A percentile compares a stretch with the other conserved stretches of the same genome.
Evolutionary conservation across 177 flowering plant genomes (phyloP).

Genomic region (Telopea speciosissima): DNA sequence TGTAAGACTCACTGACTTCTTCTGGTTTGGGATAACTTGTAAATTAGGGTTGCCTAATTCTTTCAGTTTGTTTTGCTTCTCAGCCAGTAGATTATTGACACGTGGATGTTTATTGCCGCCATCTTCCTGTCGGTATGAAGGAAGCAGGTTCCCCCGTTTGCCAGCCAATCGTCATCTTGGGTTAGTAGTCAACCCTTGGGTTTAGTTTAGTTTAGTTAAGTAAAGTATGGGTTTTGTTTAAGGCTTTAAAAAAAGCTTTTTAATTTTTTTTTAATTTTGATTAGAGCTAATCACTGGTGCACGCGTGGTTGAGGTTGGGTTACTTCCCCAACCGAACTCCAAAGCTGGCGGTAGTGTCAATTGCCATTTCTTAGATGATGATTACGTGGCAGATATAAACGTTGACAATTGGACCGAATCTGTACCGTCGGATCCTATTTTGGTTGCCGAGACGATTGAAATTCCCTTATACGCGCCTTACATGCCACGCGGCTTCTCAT

Average conservation of each 20-base stretch:
- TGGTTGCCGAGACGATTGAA: constrained; percentile 19
- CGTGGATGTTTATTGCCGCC: constrained; percentile 4
- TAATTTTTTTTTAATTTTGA: too few species aligned
- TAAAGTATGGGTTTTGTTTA: background rate
- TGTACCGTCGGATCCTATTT: background rate
- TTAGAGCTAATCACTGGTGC: background rate
- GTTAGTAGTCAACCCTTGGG: constrained; percentile 6
- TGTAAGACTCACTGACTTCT: constrained; percentile 3
- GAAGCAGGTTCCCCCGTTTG: constrained; percentile 14
- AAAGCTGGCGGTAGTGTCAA: constrained; percentile 6
- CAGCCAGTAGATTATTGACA: background rate
- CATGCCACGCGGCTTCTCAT: constrained; percentile 17
- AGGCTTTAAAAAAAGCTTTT: too few species aligned
- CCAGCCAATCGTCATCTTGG: constrained; percentile 6
- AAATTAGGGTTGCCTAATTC: constrained; percentile 10
- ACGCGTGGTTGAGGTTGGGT: background rate
- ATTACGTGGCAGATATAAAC: constrained; percentile 10
- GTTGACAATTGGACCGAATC: constrained; percentile 3
- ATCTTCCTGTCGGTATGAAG: constrained; percentile 11
- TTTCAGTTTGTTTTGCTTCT: background rate
- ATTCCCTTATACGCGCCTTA: constrained; percentile 10
- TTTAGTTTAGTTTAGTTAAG: background rate
- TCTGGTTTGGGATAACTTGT: background rate
- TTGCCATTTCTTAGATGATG: background rate
- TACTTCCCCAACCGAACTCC: background rate